Evolutionary conservation across 345 rosid species (phyloP), one percentile per base, ranked within the genome.

Genomic region (Geranium brycei): DNA sequence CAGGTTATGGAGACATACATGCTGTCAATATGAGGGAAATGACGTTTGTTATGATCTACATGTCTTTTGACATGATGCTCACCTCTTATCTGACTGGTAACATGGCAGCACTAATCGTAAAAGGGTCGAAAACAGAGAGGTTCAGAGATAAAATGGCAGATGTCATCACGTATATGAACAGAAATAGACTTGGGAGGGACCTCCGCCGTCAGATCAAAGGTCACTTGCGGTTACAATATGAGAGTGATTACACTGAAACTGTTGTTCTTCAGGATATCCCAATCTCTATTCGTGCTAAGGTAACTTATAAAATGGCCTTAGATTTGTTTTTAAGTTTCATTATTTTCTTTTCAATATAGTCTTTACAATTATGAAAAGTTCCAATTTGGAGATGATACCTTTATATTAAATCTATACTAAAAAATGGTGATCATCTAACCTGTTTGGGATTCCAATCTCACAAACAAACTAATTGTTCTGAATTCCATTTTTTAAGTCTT

Each of bases 1-100:
- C 82, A 91, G 97, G 97, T 40, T 88, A 91, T 69, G 96, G 97
- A 71, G 96, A 91, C 38, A 78, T 87, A 76, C 97, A 91, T 57
- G 97, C 95, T 1, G 95, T 88, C 41, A 91, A 91, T 76, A 75
- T 80, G 59, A 79, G 91, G 64, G 96, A 91, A 72, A 88, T 91
- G 96, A 81, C 87, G 73, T 91, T 91, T 47, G 81, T 86, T 1
- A 91, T 91, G 97, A 51, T 71, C 32, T 91, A 81, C 72, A 84
- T 88, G 41, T 91, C 95, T 5, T 87, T 88, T 15, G 96, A 91
- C 58, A 91, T 88, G 96, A 83, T 91, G 79, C 84, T 91, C 19
- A 88, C 95, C 6, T 96, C 96, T 55, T 91, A 91, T 80, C 69
- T 91, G 69, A 81, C 88, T 7, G 97, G 97, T 70, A 91, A 91